Percentiles rank a stretch among this genome's conserved stretches.
Evolutionary conservation across 169 alveolate genomes (phyloP).

Genomic region (Plasmodium knowlesi): DNA sequence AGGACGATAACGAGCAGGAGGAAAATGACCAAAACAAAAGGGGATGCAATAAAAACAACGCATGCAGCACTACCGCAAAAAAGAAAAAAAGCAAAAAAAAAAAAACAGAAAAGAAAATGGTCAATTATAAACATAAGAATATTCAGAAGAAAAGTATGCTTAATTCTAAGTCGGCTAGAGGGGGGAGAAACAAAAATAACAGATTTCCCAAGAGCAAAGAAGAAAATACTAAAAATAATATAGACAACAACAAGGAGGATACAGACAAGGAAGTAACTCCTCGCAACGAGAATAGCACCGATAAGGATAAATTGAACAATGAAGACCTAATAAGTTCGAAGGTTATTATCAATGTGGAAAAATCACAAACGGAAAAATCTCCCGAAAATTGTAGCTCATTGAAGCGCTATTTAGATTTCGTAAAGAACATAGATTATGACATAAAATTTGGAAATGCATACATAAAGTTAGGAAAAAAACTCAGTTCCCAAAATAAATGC

Average conservation of each 20-base stretch:
- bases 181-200: not conserved
- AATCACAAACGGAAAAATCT: not conserved
- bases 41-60: not conserved
- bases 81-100: constrained; percentile 1
- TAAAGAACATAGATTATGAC: constrained; percentile 59
- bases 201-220: not conserved
- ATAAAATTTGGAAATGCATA: constrained; percentile 62
- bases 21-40: constrained; percentile 8
- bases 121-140: not conserved
- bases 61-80: not conserved
- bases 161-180: not conserved
- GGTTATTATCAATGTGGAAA: not conserved
- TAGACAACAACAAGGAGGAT: not conserved
- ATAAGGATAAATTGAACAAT: not conserved
- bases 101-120: not conserved
- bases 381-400: constrained; percentile 6
- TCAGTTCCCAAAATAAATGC: constrained; percentile 72
- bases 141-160: not conserved
- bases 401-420: not conserved
- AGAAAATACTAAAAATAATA: not conserved
- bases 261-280: not conserved
- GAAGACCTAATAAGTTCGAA: not conserved
- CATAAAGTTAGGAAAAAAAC: constrained; percentile 47
- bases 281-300: not conserved
- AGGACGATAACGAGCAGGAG: not conserved